A percentile compares a stretch with the other conserved stretches of the same genome.
Conservation (phyloP, 1,284 basidiomycete species). For the Pyrrhoderma noxium region DNA sequence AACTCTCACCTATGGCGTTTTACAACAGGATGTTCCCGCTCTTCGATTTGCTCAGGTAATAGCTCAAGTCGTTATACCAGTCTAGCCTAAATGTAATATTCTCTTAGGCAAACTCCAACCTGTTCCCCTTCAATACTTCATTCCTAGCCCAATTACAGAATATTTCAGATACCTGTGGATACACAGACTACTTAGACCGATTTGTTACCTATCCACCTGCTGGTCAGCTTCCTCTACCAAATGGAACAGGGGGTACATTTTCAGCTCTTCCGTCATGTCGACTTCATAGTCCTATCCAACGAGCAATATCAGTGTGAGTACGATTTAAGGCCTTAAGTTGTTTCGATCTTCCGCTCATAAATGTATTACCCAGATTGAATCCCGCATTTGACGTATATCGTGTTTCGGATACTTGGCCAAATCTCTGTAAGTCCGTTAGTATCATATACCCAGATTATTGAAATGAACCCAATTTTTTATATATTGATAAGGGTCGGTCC, state of each 20-base stretch:
- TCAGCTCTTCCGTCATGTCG: conserved; percentile 32
- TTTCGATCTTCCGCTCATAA: background rate
- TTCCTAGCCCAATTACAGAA: conserved; percentile 30
- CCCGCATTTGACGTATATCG: conserved; percentile 45
- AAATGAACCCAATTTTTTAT: background rate
- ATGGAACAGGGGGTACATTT: conserved; percentile 29
- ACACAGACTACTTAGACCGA: conserved; percentile 33
- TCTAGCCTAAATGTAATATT: background rate
- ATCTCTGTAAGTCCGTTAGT: conserved; percentile 24
- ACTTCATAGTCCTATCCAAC: conserved; percentile 35
- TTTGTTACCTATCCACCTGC: conserved; percentile 32
- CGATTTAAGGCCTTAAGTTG: background rate
- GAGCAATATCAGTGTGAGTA: conserved; percentile 34
- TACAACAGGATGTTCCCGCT: conserved; percentile 35
- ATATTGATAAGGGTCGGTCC: conserved; percentile 38
- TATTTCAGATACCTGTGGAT: conserved; percentile 34
- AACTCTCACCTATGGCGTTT: conserved; percentile 29
- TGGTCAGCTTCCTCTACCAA: conserved; percentile 43
- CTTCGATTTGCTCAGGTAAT: conserved; percentile 30
- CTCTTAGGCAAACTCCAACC: conserved; percentile 41
- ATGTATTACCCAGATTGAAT: conserved; percentile 34
- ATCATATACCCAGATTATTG: background rate
- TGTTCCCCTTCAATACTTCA: conserved; percentile 38
- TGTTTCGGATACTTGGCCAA: conserved; percentile 31
- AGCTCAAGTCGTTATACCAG: background rate